These are phyloP conservation scores for Botrytis pseudocinerea DNA, from an alignment of 2,329 filamentous ascomycete species.

Conservation along the genomic window DNA sequence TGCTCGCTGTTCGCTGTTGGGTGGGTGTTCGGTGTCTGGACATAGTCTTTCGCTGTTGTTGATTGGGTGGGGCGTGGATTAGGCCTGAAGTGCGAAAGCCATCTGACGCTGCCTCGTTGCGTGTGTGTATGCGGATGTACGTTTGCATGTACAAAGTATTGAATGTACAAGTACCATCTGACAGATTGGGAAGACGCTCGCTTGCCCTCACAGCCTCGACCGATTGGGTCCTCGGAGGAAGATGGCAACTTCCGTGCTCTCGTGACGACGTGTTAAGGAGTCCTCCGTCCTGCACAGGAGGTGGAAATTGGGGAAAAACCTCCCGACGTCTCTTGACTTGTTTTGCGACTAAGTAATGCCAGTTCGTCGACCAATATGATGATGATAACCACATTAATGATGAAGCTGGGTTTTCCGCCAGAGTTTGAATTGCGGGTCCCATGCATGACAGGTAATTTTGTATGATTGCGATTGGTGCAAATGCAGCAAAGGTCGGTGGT, in stretches of 20 bases:
- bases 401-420: neutral
- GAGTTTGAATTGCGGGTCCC: neutral
- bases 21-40: neutral
- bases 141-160: too few species aligned
- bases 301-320: neutral
- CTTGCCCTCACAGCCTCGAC: neutral
- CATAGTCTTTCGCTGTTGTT: neutral
- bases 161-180: neutral
- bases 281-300: too few species aligned
- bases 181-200: neutral
- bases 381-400: neutral
- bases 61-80: neutral
- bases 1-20: neutral
- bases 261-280: neutral
- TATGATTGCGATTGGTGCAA: neutral
- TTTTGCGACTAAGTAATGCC: neutral
- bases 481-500: constrained; percentile 8
- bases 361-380: neutral
- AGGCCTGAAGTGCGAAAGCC: neutral
- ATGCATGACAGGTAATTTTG: neutral
- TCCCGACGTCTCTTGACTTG: neutral
- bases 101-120: neutral
- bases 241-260: neutral
- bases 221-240: neutral
- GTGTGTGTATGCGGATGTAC: neutral